These are phyloP conservation scores for Articulospora tetracladia DNA, from an alignment of 495 filamentous ascomycete genomes.

Conservation along the genomic window DNA sequence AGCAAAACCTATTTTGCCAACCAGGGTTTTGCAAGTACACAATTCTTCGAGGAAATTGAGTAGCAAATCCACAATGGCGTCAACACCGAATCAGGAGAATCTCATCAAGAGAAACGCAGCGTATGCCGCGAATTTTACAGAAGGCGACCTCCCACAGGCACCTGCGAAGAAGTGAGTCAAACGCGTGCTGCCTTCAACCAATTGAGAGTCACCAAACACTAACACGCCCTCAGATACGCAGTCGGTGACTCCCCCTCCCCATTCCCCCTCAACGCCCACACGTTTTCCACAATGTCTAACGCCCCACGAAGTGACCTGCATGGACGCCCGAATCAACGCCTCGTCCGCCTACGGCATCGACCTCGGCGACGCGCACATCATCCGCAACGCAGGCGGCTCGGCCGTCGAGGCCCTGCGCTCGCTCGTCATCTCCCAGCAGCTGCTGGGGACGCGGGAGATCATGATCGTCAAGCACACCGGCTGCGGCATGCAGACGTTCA, in stretches of 20 bases:
- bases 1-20: background rate
- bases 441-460: slow-evolving; percentile 76
- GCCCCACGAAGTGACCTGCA: slow-evolving; percentile 60
- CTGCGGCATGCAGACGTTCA: slow-evolving; percentile 82
- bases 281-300: background rate
- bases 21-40: background rate
- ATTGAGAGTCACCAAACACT: background rate
- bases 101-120: slow-evolving; percentile 52
- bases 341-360: slow-evolving; percentile 67
- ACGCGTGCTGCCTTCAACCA: slow-evolving; percentile 26
- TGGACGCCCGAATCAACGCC: slow-evolving; percentile 80
- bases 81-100: slow-evolving; percentile 46
- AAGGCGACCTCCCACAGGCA: slow-evolving; percentile 65
- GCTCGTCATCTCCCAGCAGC: slow-evolving; percentile 75
- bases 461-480: slow-evolving; percentile 75
- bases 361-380: slow-evolving; percentile 46
- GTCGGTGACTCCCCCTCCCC: background rate
- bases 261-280: background rate
- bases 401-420: slow-evolving; percentile 67
- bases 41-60: background rate
- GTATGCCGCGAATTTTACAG: slow-evolving; percentile 59
- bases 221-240: background rate
- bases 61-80: background rate
- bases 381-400: slow-evolving; percentile 72
- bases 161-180: slow-evolving; percentile 67